A percentile compares a stretch with the other conserved stretches of the same genome.
phyloP scores from a whole-genome alignment of 768 basidiomycete genomes.

The Rhizopogon vesiculosus region DNA sequence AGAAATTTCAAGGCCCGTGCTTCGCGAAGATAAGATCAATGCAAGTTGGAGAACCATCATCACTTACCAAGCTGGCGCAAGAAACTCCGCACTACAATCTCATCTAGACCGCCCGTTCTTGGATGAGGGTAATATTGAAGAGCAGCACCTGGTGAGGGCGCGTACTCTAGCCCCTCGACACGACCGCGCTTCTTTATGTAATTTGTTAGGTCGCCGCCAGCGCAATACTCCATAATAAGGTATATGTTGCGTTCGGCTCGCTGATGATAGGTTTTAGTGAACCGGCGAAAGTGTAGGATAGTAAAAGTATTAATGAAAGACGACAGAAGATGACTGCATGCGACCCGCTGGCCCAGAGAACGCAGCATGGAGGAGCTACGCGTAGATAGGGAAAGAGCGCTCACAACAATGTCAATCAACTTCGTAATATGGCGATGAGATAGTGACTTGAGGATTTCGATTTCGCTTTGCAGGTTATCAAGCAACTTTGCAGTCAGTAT shows the following conservation, averaged over 20 bases:
- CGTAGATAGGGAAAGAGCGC: slow-evolving; percentile 15
- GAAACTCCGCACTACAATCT: slow-evolving; percentile 88
- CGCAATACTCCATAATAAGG: slow-evolving; percentile 96
- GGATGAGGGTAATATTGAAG: slow-evolving; percentile 91
- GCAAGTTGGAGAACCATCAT: neutral
- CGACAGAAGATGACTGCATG: neutral
- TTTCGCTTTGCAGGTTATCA: slow-evolving; percentile 98
- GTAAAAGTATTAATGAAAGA: neutral
- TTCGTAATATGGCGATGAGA: slow-evolving; percentile 92
- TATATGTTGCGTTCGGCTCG: slow-evolving; percentile 73
- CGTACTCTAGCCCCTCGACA: slow-evolving; percentile 83
- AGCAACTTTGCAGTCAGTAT: slow-evolving; percentile 89
- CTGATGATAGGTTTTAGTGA: slow-evolving; percentile 22
- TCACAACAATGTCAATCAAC: slow-evolving; percentile 88
- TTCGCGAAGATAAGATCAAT: slow-evolving; percentile 22
- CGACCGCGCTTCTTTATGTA: too few species aligned
- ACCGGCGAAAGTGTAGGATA: neutral
- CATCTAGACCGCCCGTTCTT: slow-evolving; percentile 82
- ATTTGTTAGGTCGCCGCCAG: slow-evolving; percentile 86
- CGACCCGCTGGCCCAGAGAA: neutral
- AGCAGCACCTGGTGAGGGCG: slow-evolving; percentile 67
- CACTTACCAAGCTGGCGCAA: slow-evolving; percentile 79
- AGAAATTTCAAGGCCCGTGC: slow-evolving; percentile 93
- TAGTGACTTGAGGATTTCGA: slow-evolving; percentile 91
- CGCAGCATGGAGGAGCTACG: neutral